A percentile compares a stretch with the other conserved stretches of the same genome.
phyloP scores from a whole-genome alignment of 2,329 filamentous ascomycete species.

The Neospermospora avenae region DNA sequence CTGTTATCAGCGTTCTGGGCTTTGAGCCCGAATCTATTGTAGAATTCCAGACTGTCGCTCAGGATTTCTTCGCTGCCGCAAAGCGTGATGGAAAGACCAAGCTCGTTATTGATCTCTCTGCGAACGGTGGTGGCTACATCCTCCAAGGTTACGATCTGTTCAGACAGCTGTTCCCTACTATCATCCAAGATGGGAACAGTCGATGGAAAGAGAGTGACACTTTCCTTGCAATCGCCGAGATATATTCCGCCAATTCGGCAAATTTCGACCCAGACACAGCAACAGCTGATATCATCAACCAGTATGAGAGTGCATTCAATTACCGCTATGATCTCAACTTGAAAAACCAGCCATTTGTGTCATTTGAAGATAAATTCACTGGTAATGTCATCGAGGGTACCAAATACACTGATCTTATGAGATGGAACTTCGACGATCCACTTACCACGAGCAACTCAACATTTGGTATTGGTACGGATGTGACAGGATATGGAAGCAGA shows the following conservation, averaged over 20 bases:
- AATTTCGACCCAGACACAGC: constrained; percentile 30
- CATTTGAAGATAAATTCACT: constrained; percentile 29
- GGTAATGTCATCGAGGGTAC: constrained; percentile 25
- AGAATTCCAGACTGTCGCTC: constrained; percentile 31
- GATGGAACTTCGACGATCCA: constrained; percentile 31
- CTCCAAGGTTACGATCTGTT: constrained; percentile 49
- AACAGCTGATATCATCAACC: constrained; percentile 17
- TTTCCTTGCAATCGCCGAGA: constrained; percentile 22
- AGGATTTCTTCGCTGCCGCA: constrained; percentile 44
- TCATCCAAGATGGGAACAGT: constrained; percentile 31
- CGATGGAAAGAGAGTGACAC: constrained; percentile 29
- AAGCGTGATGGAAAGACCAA: constrained; percentile 50
- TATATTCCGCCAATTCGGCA: constrained; percentile 22
- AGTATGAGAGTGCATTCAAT: constrained; percentile 28
- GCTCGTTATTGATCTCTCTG: constrained; percentile 60
- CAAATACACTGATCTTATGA: constrained; percentile 25
- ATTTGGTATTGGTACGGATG: constrained; percentile 30
- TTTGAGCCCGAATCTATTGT: constrained; percentile 25
- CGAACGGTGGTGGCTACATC: constrained; percentile 56
- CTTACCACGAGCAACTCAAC: constrained; percentile 25
- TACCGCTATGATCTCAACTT: constrained; percentile 30
- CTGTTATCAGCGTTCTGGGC: constrained; percentile 30
- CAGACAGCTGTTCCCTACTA: constrained; percentile 36
- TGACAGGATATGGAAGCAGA: constrained; percentile 35
- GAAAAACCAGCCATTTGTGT: constrained; percentile 26